phyloP scores from a whole-genome alignment of 2,329 filamentous ascomycete genomes.

The Coniochaeta prunicola region DNA sequence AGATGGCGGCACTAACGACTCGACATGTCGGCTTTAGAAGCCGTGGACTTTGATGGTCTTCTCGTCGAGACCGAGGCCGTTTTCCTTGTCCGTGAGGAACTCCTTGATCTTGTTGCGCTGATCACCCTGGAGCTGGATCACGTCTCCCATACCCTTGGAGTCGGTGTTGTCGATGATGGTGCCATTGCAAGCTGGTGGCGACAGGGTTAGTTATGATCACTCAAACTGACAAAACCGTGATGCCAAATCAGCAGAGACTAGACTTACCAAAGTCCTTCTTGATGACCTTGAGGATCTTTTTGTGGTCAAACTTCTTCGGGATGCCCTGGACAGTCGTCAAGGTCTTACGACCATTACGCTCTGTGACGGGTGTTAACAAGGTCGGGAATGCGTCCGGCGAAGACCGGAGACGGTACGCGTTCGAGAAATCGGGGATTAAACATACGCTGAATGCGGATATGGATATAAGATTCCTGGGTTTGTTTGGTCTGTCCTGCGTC shows the following conservation, averaged over 20 bases:
- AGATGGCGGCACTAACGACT: constrained; percentile 14
- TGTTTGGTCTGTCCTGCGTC: constrained; percentile 93
- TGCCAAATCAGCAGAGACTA: background rate
- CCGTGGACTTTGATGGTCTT: constrained; percentile 90
- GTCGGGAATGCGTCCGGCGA: constrained; percentile 1
- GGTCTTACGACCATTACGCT: constrained; percentile 99
- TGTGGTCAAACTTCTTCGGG: constrained; percentile 97
- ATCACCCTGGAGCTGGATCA: constrained; percentile 99
- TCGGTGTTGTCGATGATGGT: constrained; percentile 80
- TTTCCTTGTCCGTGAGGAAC: constrained; percentile 93
- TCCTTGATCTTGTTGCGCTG: constrained; percentile 98
- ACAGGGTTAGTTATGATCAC: background rate
- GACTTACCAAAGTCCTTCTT: constrained; percentile 94
- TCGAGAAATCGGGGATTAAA: constrained; percentile 17
- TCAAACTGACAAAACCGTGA: background rate
- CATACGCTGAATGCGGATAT: constrained; percentile 99
- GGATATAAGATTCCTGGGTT: constrained; percentile 87
- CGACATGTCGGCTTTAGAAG: constrained; percentile 45
- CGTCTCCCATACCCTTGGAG: constrained; percentile 85
- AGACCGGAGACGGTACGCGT: background rate
- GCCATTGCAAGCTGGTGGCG: constrained; percentile 85
- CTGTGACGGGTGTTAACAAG: constrained; percentile 46
- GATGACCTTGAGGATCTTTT: constrained; percentile 99
- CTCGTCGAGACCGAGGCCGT: constrained; percentile 85
- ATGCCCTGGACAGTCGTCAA: constrained; percentile 99